Percentiles rank a stretch among this genome's conserved stretches.
Conservation (phyloP, 2,329 filamentous ascomycete species). For the Venturiaceae sp. region DNA sequence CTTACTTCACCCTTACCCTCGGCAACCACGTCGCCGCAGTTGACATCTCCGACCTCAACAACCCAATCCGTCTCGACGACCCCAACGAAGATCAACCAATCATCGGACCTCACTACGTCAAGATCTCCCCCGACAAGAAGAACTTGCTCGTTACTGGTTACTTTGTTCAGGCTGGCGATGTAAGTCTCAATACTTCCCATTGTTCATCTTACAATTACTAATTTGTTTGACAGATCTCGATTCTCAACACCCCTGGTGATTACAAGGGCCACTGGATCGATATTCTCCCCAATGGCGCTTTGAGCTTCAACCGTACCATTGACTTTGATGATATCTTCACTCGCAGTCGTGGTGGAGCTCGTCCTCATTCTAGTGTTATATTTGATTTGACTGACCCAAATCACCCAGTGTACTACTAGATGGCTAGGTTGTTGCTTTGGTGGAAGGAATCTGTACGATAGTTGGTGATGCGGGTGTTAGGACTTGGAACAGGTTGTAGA, state of each 20-base stretch:
- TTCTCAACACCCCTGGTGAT: slow-evolving; percentile 52
- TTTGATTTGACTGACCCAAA: slow-evolving; percentile 47
- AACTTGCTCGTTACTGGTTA: slow-evolving; percentile 56
- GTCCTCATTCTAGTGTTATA: slow-evolving; percentile 47
- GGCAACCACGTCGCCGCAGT: slow-evolving; percentile 53
- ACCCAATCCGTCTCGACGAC: slow-evolving; percentile 52
- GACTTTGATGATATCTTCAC: slow-evolving; percentile 46
- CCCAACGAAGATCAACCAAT: slow-evolving; percentile 49
- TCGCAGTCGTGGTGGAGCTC: slow-evolving; percentile 42
- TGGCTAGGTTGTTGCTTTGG: not conserved
- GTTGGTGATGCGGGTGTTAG: too few species aligned
- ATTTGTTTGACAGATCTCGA: slow-evolving; percentile 31
- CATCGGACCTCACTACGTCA: slow-evolving; percentile 54
- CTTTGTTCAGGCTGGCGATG: slow-evolving; percentile 52
- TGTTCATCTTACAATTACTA: not conserved
- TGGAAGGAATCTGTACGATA: too few species aligned
- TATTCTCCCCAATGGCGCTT: slow-evolving; percentile 42
- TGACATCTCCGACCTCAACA: slow-evolving; percentile 51
- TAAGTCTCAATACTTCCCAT: not conserved
- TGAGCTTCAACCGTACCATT: slow-evolving; percentile 51
- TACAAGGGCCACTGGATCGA: slow-evolving; percentile 56
- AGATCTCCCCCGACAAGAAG: slow-evolving; percentile 55
- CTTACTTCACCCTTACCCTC: slow-evolving; percentile 51
- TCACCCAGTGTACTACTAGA: slow-evolving; percentile 38
- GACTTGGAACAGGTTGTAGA: too few species aligned